Evolutionary conservation across 2,329 filamentous ascomycete genomes (phyloP), one percentile per base, ranked within the genome.

Genomic region (Didymosphaeria variabile): DNA sequence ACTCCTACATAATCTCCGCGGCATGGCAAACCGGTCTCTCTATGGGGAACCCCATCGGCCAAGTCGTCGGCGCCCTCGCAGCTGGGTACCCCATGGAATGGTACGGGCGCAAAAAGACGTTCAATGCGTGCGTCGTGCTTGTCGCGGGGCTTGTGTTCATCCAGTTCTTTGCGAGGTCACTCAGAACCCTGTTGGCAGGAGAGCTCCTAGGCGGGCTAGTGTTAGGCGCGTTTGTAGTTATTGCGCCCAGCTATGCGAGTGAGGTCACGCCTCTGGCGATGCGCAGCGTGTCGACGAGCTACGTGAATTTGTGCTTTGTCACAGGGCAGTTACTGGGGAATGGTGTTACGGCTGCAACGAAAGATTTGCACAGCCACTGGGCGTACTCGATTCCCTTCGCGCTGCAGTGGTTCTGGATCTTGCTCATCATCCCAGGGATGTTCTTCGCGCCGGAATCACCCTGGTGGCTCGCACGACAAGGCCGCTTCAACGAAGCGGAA

Each of bases 341-440:
- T 31, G 79, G 78, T 5, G 72, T 80, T 1, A 75, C 77, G 12
- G 75, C 74, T 8, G 78, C 74, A 1, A 77, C 77, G 2, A 74
- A 70, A 54, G 60, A 65, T 46, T 21, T 69, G 5, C 51, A 62
- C 32, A 61, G 89, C 67, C 82, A 90, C 73, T 90, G 87, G 87
- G 85, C 87, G 0, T 90, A 88, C 73, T 83, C 87, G 42, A 88
- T 90, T 44, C 73, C 73, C 2, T 91, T 90, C 67, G 88, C 85
- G 0, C 79, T 91, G 38, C 90, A 92, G 78, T 92, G 90, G 89
- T 88, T 91, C 79, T 91, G 89, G 89, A 87, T 89, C 0, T 69
- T 89, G 7, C 86, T 88, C 10, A 82, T 91, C 17, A 82, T 87
- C 47, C 75, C 90, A 47, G 88, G 86, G 57, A 87, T 91, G 69